Evolutionary conservation across 371 early-diverging fungal species (phyloP), one percentile per base, ranked within the genome.

Genomic region (Entomophthora muscae): DNA sequence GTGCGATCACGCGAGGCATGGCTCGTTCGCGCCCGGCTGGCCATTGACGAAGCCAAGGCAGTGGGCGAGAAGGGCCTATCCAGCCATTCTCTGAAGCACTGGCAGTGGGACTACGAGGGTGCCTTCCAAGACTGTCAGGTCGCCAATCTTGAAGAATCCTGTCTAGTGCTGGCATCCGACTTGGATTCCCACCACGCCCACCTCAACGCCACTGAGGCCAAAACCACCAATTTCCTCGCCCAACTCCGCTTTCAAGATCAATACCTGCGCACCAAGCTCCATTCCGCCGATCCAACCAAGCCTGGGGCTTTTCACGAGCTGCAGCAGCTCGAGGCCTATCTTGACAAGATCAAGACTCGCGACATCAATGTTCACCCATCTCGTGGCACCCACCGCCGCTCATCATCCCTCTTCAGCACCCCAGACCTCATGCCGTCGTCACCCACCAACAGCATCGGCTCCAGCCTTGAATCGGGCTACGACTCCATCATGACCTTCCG

Each of bases 191-290:
- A 57, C 29, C 58, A 57, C 7, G 26, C 58, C 3, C 31, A 57
- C 31, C 58, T 57, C 17, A 26, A 12, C 31, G 17, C 58, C 3
- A 57, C 58, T 26, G n/a, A 31, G 22, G 12, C 58, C 58, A 57
- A 57, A 31, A 26, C 31, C 17, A 26, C 26, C 17, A 3, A 17
- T 12, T 57, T 57, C 58, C 31, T 31, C 3, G 58, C 58, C 29
- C 58, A 57, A 26, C 26, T 57, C 58, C 26, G 31, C 29, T 57
- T 57, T 26, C 58, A 57, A 26, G 58, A 57, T 7, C 58, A 57
- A 31, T 57, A 29, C 21, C 26, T 57, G 29, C 26, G 31, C 17
- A 57, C 58, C 29, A 57, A 57, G 58, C 58, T 57, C 3, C 58
- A 57, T 28, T 57, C 58, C 2, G 12, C 3, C 32, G 58, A 57